Evolutionary conservation across 768 basidiomycete genomes (phyloP).

Genomic region (Agrocybe praecox): DNA sequence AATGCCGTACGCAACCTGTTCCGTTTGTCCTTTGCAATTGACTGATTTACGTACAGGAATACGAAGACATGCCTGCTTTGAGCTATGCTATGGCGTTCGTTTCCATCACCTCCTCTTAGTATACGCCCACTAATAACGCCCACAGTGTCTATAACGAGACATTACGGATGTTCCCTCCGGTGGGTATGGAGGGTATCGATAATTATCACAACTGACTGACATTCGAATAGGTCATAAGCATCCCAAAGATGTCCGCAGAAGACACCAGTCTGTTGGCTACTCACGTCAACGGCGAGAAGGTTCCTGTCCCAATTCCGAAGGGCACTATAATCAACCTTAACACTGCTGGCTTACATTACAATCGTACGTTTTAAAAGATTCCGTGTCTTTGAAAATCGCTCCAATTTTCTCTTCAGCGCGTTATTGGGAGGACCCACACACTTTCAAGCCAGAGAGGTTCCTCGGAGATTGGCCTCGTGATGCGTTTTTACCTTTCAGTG

Average conservation of each 20-base stretch:
- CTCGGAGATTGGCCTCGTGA: slow-evolving; percentile 53
- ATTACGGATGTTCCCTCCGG: slow-evolving; percentile 48
- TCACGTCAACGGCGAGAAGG: slow-evolving; percentile 39
- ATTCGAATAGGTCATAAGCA: background rate
- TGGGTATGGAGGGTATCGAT: slow-evolving; percentile 16
- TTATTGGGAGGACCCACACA: slow-evolving; percentile 56
- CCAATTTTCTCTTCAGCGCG: slow-evolving; percentile 34
- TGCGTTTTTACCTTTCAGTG: slow-evolving; percentile 56
- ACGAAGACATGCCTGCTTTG: slow-evolving; percentile 41
- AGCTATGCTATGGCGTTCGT: slow-evolving; percentile 36
- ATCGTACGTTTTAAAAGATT: slow-evolving; percentile 34
- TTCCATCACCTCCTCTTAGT: background rate
- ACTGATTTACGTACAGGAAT: slow-evolving; percentile 27
- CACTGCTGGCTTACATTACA: slow-evolving; percentile 48
- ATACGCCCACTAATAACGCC: background rate
- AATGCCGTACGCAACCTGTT: slow-evolving; percentile 28
- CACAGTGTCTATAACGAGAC: slow-evolving; percentile 47
- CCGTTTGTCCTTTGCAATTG: background rate
- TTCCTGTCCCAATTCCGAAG: slow-evolving; percentile 42
- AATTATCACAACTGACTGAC: background rate
- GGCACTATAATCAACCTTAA: slow-evolving; percentile 39
- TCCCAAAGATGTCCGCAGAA: slow-evolving; percentile 36
- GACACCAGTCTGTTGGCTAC: slow-evolving; percentile 42
- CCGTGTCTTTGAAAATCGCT: background rate
- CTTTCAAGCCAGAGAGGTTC: slow-evolving; percentile 50